phyloP scores from a whole-genome alignment of 2,329 filamentous ascomycete species.

The Bretziella fagacearum region DNA sequence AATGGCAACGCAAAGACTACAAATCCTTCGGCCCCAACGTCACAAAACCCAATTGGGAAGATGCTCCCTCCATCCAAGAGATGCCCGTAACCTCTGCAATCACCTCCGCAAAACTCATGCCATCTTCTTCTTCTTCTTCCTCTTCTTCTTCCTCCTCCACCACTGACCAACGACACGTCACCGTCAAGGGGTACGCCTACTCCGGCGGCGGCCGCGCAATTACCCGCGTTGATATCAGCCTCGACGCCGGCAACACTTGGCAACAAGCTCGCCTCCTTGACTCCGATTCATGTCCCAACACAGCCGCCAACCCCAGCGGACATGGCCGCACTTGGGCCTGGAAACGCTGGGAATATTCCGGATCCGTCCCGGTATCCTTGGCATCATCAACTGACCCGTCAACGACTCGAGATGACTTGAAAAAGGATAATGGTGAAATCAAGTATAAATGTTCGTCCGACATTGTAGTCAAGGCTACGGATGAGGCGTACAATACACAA shows the following conservation, averaged over 20 bases:
- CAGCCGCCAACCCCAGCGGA: slow-evolving; percentile 21
- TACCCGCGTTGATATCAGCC: slow-evolving; percentile 48
- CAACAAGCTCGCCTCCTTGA: slow-evolving; percentile 42
- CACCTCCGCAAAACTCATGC: slow-evolving; percentile 25
- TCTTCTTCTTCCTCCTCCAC: slow-evolving; percentile 11
- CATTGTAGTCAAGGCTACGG: slow-evolving; percentile 48
- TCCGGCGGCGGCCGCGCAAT: slow-evolving; percentile 50
- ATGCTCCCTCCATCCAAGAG: slow-evolving; percentile 47
- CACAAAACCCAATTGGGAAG: slow-evolving; percentile 40
- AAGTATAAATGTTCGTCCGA: slow-evolving; percentile 27
- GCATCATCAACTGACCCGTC: slow-evolving; percentile 8
- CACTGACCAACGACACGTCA: slow-evolving; percentile 18
- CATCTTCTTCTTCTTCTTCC: background rate
- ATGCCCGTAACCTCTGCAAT: slow-evolving; percentile 53
- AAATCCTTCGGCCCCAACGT: slow-evolving; percentile 52
- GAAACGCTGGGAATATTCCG: slow-evolving; percentile 44
- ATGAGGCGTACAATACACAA: slow-evolving; percentile 50
- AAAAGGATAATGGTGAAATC: slow-evolving; percentile 2
- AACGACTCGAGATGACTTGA: slow-evolving; percentile 3
- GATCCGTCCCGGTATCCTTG: slow-evolving; percentile 20
- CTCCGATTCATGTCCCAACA: slow-evolving; percentile 26
- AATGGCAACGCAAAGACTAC: slow-evolving; percentile 52
- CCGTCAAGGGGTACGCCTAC: slow-evolving; percentile 47
- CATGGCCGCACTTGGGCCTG: slow-evolving; percentile 36
- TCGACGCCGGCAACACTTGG: slow-evolving; percentile 48